phyloP scores from a whole-genome alignment of 257 asterid species.

The Pogostemon cablin region DNA sequence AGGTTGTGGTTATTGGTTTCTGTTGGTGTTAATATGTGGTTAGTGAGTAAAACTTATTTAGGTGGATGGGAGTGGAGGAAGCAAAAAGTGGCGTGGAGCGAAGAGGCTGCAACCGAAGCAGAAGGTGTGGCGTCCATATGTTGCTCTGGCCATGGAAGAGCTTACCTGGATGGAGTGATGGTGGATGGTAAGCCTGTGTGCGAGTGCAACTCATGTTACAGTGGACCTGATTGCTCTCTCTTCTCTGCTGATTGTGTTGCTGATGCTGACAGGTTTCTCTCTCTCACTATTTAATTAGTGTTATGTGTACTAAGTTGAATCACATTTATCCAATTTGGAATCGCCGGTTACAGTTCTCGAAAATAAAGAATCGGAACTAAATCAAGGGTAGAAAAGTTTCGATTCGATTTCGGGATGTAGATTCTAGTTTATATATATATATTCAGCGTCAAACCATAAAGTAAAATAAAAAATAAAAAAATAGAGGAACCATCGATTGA shows the following conservation, averaged over 20 bases:
- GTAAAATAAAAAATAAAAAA: no score
- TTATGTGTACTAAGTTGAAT: neutral
- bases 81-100: slow-evolving; percentile 58
- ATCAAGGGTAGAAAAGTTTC: no score
- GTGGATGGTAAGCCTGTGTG: slow-evolving; percentile 52
- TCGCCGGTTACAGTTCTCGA: no score
- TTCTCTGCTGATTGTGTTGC: slow-evolving; percentile 26
- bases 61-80: neutral
- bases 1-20: slow-evolving; percentile 43
- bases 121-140: slow-evolving; percentile 51
- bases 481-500: no score
- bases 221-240: slow-evolving; percentile 56
- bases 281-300: neutral
- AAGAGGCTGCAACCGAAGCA: slow-evolving; percentile 64
- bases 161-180: slow-evolving; percentile 55
- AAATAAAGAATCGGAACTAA: no score
- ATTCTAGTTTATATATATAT: no score
- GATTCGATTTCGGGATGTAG: no score
- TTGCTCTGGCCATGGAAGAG: slow-evolving; percentile 74
- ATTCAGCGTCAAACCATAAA: no score
- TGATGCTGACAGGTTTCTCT: neutral
- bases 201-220: slow-evolving; percentile 69
- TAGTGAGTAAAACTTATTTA: slow-evolving; percentile 22
- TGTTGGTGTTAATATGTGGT: slow-evolving; percentile 39
- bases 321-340: no score